These are phyloP conservation scores for Nidularia sp. DNA, from an alignment of 768 basidiomycete genomes.

Conservation along the genomic window DNA sequence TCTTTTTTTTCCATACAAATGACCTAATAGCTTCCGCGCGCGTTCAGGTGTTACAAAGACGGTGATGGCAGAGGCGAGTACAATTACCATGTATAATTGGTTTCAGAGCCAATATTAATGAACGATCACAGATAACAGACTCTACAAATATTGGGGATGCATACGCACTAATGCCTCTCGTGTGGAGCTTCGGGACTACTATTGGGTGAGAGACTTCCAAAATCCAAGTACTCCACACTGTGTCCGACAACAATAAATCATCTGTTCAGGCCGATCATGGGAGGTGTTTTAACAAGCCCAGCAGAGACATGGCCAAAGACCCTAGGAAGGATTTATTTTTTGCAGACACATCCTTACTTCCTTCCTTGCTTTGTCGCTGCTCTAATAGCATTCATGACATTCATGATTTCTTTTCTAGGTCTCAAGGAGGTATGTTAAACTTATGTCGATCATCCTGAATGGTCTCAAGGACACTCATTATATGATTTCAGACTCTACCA, in stretches of 20 bases:
- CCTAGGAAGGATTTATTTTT: slow-evolving; percentile 40
- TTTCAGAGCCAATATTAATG: not conserved
- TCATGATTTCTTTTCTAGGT: slow-evolving; percentile 25
- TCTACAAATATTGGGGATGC: slow-evolving; percentile 34
- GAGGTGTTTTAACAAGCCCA: slow-evolving; percentile 60
- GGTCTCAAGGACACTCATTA: not conserved
- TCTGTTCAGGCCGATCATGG: slow-evolving; percentile 51
- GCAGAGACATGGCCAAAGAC: slow-evolving; percentile 54
- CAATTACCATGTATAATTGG: not conserved
- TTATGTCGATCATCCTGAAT: not conserved
- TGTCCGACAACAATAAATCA: not conserved
- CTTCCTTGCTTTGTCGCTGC: slow-evolving; percentile 41
- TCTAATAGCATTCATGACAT: slow-evolving; percentile 26
- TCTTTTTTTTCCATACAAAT: too few relatives aligned
- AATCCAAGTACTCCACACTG: not conserved
- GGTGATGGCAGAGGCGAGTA: slow-evolving; percentile 38
- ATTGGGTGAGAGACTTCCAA: slow-evolving; percentile 17
- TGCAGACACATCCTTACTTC: slow-evolving; percentile 39
- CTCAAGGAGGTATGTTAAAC: slow-evolving; percentile 38
- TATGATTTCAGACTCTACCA: slow-evolving; percentile 20
- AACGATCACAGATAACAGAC: slow-evolving; percentile 26
- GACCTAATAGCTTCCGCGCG: too few relatives aligned
- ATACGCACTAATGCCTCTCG: slow-evolving; percentile 25
- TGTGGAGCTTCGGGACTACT: slow-evolving; percentile 28
- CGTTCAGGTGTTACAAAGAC: slow-evolving; percentile 37